Evolutionary conservation across 176 grass and related monocot genomes (phyloP).

Genomic region (Elaeis guineensis): DNA sequence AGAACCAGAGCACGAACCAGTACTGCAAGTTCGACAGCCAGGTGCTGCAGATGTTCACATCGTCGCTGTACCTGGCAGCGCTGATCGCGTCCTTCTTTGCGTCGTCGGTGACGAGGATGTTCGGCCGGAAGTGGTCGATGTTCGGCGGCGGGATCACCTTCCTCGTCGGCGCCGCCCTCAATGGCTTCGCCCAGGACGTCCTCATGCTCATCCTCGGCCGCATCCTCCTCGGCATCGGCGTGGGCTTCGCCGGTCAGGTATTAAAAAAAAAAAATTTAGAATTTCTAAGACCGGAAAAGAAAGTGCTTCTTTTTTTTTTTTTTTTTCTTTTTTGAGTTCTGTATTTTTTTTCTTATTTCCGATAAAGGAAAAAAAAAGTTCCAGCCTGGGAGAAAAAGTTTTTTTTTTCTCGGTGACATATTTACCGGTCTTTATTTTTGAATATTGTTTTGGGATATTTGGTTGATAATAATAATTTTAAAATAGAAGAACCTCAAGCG

Average conservation of each 20-base stretch:
- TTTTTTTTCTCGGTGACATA: too few species aligned
- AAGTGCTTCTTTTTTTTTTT: too few species aligned
- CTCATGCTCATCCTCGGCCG: constrained; percentile 42
- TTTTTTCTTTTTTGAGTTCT: too few species aligned
- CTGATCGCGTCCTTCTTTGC: constrained; percentile 65
- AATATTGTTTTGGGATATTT: too few species aligned
- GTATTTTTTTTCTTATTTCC: too few species aligned
- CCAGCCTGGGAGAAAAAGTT: too few species aligned
- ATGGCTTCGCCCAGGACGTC: constrained; percentile 37
- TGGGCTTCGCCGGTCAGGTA: constrained; percentile 48
- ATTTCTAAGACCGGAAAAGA: too few species aligned
- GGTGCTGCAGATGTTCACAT: constrained; percentile 72
- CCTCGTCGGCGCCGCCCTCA: constrained; percentile 47
- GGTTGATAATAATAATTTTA: too few species aligned
- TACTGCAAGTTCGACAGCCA: constrained; percentile 94
- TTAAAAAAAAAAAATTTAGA: not conserved
- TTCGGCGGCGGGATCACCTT: constrained; percentile 72
- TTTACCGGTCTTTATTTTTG: too few species aligned
- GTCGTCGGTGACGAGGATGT: constrained; percentile 49
- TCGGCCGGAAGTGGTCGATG: constrained; percentile 90
- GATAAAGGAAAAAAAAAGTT: too few species aligned
- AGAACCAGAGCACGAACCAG: constrained; percentile 41
- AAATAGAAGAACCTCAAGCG: too few species aligned
- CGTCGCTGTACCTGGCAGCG: constrained; percentile 66
- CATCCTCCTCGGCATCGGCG: constrained; percentile 43